Base-by-base conservation (phyloP, 177 flowering plant genomes). In the Telopea speciosissima region DNA sequence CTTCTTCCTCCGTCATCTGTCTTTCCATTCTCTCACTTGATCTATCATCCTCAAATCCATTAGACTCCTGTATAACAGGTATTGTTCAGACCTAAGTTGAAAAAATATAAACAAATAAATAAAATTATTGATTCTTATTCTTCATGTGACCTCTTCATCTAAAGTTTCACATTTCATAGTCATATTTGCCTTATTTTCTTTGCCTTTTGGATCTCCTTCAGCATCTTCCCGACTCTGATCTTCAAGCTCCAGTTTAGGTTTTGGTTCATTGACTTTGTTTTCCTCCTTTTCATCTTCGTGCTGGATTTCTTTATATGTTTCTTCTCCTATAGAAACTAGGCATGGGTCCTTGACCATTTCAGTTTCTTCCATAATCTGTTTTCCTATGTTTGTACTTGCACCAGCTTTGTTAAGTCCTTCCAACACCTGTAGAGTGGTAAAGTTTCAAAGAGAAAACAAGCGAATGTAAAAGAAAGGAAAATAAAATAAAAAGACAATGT, bases 281-380 rank as follows among this genome's bases (percentile, higher is more conserved):
- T 63, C 45, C 40, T 73, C 33, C 45, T 25, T 25, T 62, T 68
- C 52, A 24, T 74, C 65, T 68, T 67, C 79, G 70, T 73, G 61
- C 21, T 63, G 36, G 26, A 68, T 70, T 36, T 74, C 72, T 66
- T 40, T 68, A 24, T 45, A 9, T 68, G 63, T 49, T 68, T 72
- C 75, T 64, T 73, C 74, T 31, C 58, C 63, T 22, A 36, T 11
- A 63, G 74, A 68, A 42, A 24, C 62, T 70, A 45, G 68, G 24
- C 28, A 54, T 61, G 67, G 69, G 36, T 69, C 75, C 24, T 72
- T 19, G 24, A 60, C 65, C 24, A 16, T 77, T 56, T 42, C 74
- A 25, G 67, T 72, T 56, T 82, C 73, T 63, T 73, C 75, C 24
- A 4, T 40, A 28, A 70, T 78, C 78, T 82, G 79, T 67, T 61